Evolutionary conservation across 1,139 yeast genomes (phyloP).

Genomic region (Kurtzmaniella natalensis): DNA sequence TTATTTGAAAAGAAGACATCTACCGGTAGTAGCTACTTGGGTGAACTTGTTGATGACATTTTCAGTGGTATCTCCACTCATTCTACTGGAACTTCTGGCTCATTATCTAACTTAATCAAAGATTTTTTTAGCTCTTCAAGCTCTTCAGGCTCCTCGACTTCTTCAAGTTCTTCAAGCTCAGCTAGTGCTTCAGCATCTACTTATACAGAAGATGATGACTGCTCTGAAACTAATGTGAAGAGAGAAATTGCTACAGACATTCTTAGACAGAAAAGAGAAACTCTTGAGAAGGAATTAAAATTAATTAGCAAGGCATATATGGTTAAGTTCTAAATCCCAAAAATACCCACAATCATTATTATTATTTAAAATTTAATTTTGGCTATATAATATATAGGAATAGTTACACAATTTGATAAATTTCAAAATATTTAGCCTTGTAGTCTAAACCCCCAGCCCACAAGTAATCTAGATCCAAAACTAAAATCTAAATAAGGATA

Average conservation of each 20-base stretch:
- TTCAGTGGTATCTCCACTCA: slow-evolving; percentile 11
- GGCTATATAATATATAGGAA: no score
- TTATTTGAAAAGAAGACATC: not conserved
- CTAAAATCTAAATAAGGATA: no score
- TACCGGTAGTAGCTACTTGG: slow-evolving; percentile 8
- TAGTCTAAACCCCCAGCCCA: no score
- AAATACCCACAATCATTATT: no score
- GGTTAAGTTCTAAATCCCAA: no score
- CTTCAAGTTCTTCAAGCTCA: slow-evolving; percentile 6
- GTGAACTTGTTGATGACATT: slow-evolving; percentile 12
- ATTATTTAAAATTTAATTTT: no score
- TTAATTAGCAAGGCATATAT: not conserved
- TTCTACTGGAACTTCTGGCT: slow-evolving; percentile 8
- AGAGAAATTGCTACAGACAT: slow-evolving; percentile 6
- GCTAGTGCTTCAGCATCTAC: slow-evolving; percentile 1
- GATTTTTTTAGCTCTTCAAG: slow-evolving; percentile 10
- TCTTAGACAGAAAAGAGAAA: slow-evolving; percentile 4
- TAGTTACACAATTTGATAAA: no score
- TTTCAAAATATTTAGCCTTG: no score
- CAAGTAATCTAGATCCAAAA: no score
- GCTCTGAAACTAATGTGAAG: slow-evolving; percentile 1
- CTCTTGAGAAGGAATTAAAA: slow-evolving; percentile 4
- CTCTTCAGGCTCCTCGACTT: slow-evolving; percentile 6
- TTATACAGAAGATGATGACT: slow-evolving; percentile 3
- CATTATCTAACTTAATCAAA: slow-evolving; percentile 8